phyloP scores from a whole-genome alignment of 78 protist species.

The Dictyostelium capitatum region DNA sequence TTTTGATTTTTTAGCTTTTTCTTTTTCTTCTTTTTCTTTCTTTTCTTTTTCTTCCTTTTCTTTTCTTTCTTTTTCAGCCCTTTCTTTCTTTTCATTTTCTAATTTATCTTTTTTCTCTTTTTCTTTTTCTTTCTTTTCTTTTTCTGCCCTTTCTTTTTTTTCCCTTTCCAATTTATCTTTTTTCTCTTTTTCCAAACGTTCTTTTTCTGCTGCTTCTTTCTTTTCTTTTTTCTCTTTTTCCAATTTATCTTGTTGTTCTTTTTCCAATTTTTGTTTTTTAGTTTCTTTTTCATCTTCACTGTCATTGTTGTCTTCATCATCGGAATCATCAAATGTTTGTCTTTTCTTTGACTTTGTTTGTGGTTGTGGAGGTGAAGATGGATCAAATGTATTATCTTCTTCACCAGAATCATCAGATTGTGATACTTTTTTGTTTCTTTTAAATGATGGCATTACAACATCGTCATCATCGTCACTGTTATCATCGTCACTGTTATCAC shows the following conservation, averaged over 20 bases:
- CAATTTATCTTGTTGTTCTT: background rate
- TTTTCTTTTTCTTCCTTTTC: background rate
- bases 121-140: background rate
- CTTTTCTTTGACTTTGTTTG: background rate
- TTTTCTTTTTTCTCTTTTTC: conserved; percentile 3
- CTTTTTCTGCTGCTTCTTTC: background rate
- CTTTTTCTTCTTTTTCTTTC: background rate
- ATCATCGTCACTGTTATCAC: conserved; percentile 20
- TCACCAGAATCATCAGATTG: background rate
- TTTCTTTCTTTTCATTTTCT: background rate
- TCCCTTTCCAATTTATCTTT: background rate
- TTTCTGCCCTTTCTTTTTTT: background rate
- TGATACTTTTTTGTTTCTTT: background rate
- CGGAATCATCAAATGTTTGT: conserved; percentile 2
- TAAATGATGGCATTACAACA: background rate
- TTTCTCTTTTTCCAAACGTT: background rate
- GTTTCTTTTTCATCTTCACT: background rate
- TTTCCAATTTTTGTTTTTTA: conserved; percentile 12
- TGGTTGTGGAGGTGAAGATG: background rate
- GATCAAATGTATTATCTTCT: background rate
- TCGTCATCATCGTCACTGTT: conserved; percentile 8
- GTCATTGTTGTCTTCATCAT: background rate
- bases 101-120: background rate
- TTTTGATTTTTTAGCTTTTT: background rate
- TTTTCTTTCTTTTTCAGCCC: background rate